Evolutionary conservation across 2,329 filamentous ascomycete species (phyloP).

Genomic region (Huntiella abstrusa): DNA sequence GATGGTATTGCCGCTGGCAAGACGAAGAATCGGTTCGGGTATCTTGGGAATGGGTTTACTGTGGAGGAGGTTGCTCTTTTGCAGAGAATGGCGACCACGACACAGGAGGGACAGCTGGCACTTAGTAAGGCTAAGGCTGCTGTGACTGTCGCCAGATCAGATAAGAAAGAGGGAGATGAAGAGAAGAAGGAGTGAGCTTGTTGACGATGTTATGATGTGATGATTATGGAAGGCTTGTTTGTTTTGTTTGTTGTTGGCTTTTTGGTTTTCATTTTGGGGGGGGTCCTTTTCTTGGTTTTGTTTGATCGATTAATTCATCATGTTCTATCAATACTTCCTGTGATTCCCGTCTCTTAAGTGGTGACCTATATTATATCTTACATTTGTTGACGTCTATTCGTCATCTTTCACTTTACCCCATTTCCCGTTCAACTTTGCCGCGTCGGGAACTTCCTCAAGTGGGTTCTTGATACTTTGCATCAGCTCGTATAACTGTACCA

Average conservation of each 20-base stretch:
- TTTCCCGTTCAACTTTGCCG: constrained; percentile 2
- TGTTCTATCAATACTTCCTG: too few relatives aligned
- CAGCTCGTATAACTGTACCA: constrained; percentile 83
- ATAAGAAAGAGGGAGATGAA: background rate
- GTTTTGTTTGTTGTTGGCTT: background rate
- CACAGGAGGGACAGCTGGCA: background rate
- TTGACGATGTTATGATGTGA: background rate
- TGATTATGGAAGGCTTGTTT: background rate
- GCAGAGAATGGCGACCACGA: constrained; percentile 4
- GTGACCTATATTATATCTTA: background rate
- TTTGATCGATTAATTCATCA: background rate
- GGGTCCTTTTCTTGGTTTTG: background rate
- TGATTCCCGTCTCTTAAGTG: too few relatives aligned
- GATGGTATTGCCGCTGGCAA: constrained; percentile 13
- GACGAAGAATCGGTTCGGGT: constrained; percentile 28
- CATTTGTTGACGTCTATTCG: background rate
- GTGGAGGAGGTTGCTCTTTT: constrained; percentile 20
- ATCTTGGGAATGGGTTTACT: constrained; percentile 35
- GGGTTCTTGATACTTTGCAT: constrained; percentile 57
- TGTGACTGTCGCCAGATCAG: background rate
- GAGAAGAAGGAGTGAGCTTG: background rate
- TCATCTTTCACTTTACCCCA: constrained; percentile 1
- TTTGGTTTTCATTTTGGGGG: background rate
- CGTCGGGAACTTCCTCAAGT: background rate
- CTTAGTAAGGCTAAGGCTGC: background rate